Evolutionary conservation across 495 filamentous ascomycete species (phyloP).

Genomic region (Barbatosphaeria neglecta): DNA sequence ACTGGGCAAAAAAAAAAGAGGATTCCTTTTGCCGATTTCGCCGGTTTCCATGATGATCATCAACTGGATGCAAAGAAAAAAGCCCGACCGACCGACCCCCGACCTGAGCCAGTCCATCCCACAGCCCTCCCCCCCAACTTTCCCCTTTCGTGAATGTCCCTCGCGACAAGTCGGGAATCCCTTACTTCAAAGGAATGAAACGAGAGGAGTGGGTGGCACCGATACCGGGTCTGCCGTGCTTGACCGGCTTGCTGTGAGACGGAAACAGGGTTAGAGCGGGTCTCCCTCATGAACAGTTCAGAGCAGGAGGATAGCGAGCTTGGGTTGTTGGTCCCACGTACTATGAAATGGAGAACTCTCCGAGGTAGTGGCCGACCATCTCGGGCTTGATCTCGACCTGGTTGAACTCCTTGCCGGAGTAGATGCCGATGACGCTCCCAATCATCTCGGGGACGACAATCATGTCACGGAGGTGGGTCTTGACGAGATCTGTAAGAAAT

Average conservation of each 20-base stretch:
- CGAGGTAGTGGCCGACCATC: conserved; percentile 99
- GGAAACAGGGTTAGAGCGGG: conserved; percentile 28
- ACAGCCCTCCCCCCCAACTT: conserved; percentile 14
- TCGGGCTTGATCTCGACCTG: conserved; percentile 99
- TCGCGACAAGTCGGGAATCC: too few species aligned
- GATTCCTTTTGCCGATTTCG: too few species aligned
- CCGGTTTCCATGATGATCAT: conserved; percentile 27
- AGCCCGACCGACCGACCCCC: too few species aligned
- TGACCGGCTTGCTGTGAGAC: conserved; percentile 83
- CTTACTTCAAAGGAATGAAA: conserved; percentile 99
- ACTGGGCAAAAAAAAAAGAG: conserved; percentile 20
- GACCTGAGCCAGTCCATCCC: too few species aligned
- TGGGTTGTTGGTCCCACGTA: conserved; percentile 39
- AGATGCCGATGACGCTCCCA: conserved; percentile 93
- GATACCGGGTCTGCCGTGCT: conserved; percentile 99
- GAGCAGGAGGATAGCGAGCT: too few species aligned
- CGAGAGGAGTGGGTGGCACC: conserved; percentile 99
- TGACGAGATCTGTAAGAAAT: conserved; percentile 74
- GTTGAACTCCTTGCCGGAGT: conserved; percentile 99
- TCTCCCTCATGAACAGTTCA: too few species aligned
- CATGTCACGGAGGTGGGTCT: conserved; percentile 99
- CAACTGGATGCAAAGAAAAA: conserved; percentile 29
- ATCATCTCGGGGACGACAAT: conserved; percentile 99
- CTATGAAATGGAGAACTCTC: conserved; percentile 99
- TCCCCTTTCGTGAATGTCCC: too few species aligned